A percentile compares a stretch with the other conserved stretches of the same genome.
Evolutionary conservation across 306 rosid species (phyloP).

Genomic region (Fragaria nilgerrensis): DNA sequence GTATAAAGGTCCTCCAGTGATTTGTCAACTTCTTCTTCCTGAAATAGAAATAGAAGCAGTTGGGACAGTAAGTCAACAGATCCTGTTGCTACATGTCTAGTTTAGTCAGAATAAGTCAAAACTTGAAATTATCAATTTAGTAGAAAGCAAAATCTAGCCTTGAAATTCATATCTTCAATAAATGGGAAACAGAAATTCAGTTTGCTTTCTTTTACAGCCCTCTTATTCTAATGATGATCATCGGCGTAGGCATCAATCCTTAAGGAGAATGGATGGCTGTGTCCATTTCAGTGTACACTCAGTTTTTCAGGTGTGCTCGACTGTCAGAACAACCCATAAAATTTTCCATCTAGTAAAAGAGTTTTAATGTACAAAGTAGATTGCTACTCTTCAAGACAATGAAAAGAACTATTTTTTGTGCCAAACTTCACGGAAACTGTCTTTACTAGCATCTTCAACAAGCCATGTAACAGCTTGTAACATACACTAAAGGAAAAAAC

Average conservation of each 20-base stretch:
- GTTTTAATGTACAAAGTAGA: neutral
- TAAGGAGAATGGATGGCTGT: neutral
- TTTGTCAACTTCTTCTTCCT: slow-evolving; percentile 85
- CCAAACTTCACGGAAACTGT: neutral
- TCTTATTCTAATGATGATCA: neutral
- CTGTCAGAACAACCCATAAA: neutral
- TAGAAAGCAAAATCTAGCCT: neutral
- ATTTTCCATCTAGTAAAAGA: neutral
- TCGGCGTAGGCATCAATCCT: neutral
- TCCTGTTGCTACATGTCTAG: neutral
- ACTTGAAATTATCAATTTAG: neutral
- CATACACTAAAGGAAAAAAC: neutral
- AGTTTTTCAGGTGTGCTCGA: neutral
- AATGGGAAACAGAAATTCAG: neutral
- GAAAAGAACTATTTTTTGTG: neutral
- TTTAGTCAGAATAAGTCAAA: neutral
- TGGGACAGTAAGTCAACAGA: slow-evolving; percentile 14
- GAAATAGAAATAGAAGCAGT: slow-evolving; percentile 28
- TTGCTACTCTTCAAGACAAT: neutral
- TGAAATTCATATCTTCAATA: neutral
- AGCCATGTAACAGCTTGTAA: neutral
- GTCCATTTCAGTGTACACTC: neutral
- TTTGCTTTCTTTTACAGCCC: neutral
- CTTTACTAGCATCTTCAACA: neutral
- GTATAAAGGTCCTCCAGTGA: slow-evolving; percentile 79